Evolutionary conservation across 2,329 filamentous ascomycete genomes (phyloP).

Genomic region (Fusarium oligoseptatum): DNA sequence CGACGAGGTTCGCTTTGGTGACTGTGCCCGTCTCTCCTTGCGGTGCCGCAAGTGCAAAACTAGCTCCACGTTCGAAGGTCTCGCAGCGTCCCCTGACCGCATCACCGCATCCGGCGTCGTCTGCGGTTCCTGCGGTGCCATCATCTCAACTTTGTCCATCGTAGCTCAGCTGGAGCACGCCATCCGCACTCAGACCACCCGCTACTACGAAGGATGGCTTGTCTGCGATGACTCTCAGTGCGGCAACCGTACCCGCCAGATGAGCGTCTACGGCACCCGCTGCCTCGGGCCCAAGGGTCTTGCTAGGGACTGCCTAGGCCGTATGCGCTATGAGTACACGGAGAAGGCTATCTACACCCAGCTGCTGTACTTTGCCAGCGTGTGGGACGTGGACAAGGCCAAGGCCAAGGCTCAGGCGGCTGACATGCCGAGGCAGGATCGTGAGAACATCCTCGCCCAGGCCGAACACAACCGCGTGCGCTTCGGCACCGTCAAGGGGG

Average conservation of each 20-base stretch:
- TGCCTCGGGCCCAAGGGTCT: constrained; percentile 91
- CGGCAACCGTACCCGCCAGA: constrained; percentile 87
- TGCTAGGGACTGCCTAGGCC: constrained; percentile 85
- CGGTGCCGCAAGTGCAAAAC: constrained; percentile 86
- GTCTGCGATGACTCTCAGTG: constrained; percentile 91
- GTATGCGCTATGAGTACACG: constrained; percentile 88
- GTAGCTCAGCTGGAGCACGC: constrained; percentile 90
- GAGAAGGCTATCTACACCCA: constrained; percentile 97
- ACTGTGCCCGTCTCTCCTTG: constrained; percentile 81
- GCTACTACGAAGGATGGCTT: constrained; percentile 94
- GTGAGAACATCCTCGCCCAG: constrained; percentile 76
- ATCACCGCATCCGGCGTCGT: constrained; percentile 81
- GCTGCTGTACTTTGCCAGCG: constrained; percentile 83
- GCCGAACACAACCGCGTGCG: constrained; percentile 85
- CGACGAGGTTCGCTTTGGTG: constrained; percentile 88
- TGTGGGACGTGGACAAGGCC: constrained; percentile 93
- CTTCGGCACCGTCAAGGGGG: constrained; percentile 80
- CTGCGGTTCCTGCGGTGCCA: constrained; percentile 77
- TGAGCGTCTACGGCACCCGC: constrained; percentile 91
- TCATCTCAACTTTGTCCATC: constrained; percentile 78
- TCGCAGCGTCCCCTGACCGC: constrained; percentile 68
- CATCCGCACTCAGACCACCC: constrained; percentile 80
- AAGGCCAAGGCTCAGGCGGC: constrained; percentile 64
- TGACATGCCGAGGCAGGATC: constrained; percentile 65
- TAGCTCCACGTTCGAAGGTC: constrained; percentile 80